Percentiles rank a stretch among this genome's conserved stretches.
Evolutionary conservation across 495 filamentous ascomycete species (phyloP).

Genomic region (Lindgomyces ingoldianus): DNA sequence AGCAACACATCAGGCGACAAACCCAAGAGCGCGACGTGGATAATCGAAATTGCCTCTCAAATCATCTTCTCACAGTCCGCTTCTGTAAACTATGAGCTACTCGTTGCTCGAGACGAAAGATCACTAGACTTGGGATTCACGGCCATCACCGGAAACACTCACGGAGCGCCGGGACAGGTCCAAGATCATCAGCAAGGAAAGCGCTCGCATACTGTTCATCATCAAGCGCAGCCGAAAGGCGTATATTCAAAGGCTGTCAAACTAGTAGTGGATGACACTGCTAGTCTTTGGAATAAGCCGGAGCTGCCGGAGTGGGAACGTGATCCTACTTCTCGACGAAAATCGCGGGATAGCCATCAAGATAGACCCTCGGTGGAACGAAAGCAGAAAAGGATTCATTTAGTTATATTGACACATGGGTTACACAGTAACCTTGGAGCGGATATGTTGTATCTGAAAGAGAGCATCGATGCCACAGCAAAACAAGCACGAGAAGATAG

Average conservation of each 20-base stretch:
- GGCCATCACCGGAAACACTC: constrained; percentile 48
- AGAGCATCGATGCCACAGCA: constrained; percentile 85
- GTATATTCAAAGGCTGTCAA: constrained; percentile 77
- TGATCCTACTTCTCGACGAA: constrained; percentile 38
- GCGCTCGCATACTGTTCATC: constrained; percentile 50
- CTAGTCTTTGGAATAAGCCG: constrained; percentile 86
- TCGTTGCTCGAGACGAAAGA: constrained; percentile 82
- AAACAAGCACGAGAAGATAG: constrained; percentile 65
- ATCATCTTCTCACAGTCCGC: constrained; percentile 88
- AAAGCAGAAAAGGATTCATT: constrained; percentile 73
- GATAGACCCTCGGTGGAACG: constrained; percentile 27
- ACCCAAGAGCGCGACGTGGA: constrained; percentile 66
- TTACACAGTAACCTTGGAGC: constrained; percentile 95
- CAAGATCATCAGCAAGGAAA: constrained; percentile 66
- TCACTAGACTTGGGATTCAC: constrained; percentile 66
- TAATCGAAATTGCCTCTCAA: constrained; percentile 88
- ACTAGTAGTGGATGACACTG: constrained; percentile 81
- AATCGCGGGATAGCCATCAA: constrained; percentile 19
- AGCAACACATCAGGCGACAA: constrained; percentile 39
- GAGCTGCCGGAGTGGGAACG: constrained; percentile 68
- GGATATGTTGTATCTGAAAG: constrained; percentile 96
- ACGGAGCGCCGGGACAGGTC: constrained; percentile 65
- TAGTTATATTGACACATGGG: constrained; percentile 92
- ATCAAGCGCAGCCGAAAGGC: constrained; percentile 62
- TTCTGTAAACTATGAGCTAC: constrained; percentile 83